Evolutionary conservation across 805 yeast species (phyloP).

Genomic region (Candida mattraensis): DNA sequence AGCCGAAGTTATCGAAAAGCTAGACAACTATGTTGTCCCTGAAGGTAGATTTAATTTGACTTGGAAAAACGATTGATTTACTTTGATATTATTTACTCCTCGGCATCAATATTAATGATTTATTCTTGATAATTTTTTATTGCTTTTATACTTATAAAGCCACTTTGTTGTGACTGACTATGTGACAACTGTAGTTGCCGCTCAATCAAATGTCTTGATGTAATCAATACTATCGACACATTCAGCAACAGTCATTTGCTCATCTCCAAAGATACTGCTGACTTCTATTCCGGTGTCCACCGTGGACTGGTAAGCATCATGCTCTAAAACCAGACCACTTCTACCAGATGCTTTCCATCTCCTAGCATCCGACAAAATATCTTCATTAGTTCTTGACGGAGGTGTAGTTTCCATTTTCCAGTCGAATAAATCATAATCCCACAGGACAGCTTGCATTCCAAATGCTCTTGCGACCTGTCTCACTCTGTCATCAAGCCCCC

Average conservation of each 20-base stretch:
- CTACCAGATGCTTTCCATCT: slow-evolving; percentile 45
- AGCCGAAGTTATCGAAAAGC: slow-evolving; percentile 63
- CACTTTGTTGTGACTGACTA: neutral
- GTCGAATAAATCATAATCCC: slow-evolving; percentile 92
- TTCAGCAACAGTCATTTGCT: slow-evolving; percentile 75
- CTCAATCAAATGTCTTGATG: slow-evolving; percentile 36
- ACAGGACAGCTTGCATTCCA: slow-evolving; percentile 83
- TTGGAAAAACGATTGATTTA: slow-evolving; percentile 47
- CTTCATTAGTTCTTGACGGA: slow-evolving; percentile 43
- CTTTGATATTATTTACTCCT: neutral
- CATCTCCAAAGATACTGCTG: slow-evolving; percentile 50
- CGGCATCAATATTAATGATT: neutral
- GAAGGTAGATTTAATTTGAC: slow-evolving; percentile 71
- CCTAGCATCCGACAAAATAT: slow-evolving; percentile 55
- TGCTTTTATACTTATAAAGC: no score
- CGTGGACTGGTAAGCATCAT: slow-evolving; percentile 69
- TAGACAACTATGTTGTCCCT: slow-evolving; percentile 63
- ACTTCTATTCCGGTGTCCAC: slow-evolving; percentile 68
- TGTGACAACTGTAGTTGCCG: no score
- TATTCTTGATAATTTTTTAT: neutral
- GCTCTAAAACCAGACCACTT: slow-evolving; percentile 79
- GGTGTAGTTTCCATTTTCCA: slow-evolving; percentile 69
- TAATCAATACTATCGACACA: slow-evolving; percentile 71
- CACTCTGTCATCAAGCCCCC: slow-evolving; percentile 87
- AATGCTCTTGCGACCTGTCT: slow-evolving; percentile 76